Conservation (phyloP, 176 grass and related monocot genomes). For the Neostapfia colusana region DNA sequence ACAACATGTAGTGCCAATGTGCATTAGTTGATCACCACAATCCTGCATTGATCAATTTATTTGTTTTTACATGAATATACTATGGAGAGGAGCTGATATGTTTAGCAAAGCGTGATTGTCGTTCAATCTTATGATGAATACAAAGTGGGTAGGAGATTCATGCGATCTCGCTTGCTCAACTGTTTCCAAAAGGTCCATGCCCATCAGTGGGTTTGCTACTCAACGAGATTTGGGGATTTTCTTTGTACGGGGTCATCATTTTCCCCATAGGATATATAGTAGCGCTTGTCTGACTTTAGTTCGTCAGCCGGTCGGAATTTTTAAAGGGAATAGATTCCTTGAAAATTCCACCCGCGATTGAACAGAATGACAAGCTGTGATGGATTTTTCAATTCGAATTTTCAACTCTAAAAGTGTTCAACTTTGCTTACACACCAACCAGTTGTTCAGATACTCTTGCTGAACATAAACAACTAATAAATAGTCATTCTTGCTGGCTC, state of each 20-base stretch:
- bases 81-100: slow-evolving; percentile 2
- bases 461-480: slow-evolving; percentile 18
- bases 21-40: slow-evolving; percentile 40
- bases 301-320: slow-evolving; percentile 18
- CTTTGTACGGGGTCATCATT: slow-evolving; percentile 5
- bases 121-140: slow-evolving; percentile 23
- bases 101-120: not conserved
- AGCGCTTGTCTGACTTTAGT: not conserved
- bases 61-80: slow-evolving; percentile 3
- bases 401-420: slow-evolving; percentile 25
- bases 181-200: slow-evolving; percentile 22
- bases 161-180: slow-evolving; percentile 20
- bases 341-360: slow-evolving; percentile 12
- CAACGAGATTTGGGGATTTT: slow-evolving; percentile 25
- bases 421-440: slow-evolving; percentile 44
- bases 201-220: slow-evolving; percentile 26
- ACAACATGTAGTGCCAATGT: slow-evolving; percentile 19
- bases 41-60: slow-evolving; percentile 25
- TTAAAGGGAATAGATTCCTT: slow-evolving; percentile 1
- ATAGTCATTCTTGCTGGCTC: slow-evolving; percentile 4
- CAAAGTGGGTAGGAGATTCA: slow-evolving; percentile 27
- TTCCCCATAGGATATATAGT: not conserved
- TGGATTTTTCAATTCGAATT: slow-evolving; percentile 17
- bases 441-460: slow-evolving; percentile 45
- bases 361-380: slow-evolving; percentile 22